These are phyloP conservation scores for Salix caprea DNA, from an alignment of 345 rosid species.

Conservation along the genomic window DNA sequence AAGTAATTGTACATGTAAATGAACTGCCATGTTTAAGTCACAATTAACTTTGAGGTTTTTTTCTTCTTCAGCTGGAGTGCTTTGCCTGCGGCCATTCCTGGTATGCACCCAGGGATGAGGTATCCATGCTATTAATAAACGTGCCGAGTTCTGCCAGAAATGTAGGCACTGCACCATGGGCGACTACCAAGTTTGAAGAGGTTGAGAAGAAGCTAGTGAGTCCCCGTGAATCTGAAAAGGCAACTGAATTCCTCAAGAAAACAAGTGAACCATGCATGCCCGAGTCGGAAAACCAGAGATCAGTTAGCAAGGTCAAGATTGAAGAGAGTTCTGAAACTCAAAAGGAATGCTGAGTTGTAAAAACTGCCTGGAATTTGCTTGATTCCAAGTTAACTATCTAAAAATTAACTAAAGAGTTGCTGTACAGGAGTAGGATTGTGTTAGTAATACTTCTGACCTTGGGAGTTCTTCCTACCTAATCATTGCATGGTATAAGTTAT, in stretches of 20 bases:
- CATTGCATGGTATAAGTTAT: background rate
- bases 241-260: slow-evolving; percentile 43
- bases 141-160: slow-evolving; percentile 45
- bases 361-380: background rate
- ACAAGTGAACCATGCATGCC: slow-evolving; percentile 43
- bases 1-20: background rate
- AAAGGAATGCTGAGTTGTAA: slow-evolving; percentile 35
- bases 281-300: slow-evolving; percentile 43
- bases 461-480: background rate
- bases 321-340: slow-evolving; percentile 40
- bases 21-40: background rate
- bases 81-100: slow-evolving; percentile 78
- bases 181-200: slow-evolving; percentile 53
- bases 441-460: background rate
- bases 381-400: background rate
- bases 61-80: slow-evolving; percentile 71
- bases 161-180: slow-evolving; percentile 50
- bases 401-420: background rate
- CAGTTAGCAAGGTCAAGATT: slow-evolving; percentile 30
- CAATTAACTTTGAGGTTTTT: background rate
- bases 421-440: background rate
- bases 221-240: slow-evolving; percentile 53
- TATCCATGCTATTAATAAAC: slow-evolving; percentile 65
- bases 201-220: slow-evolving; percentile 59
- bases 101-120: slow-evolving; percentile 88